phyloP scores from a whole-genome alignment of 768 basidiomycete species.

The Hydnum rufescens region DNA sequence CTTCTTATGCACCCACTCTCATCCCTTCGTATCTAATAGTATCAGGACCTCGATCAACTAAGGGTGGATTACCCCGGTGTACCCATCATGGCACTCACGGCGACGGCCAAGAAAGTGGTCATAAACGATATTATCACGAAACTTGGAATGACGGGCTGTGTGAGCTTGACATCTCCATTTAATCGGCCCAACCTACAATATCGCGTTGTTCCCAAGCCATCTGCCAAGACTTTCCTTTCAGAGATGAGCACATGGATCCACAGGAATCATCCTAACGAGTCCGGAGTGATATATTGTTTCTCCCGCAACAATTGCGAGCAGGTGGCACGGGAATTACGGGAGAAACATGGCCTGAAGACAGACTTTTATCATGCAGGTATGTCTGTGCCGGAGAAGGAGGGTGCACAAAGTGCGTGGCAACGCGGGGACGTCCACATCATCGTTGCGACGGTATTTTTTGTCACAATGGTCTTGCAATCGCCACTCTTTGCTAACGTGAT shows the following conservation, averaged over 20 bases:
- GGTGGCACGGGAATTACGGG: conserved; percentile 45
- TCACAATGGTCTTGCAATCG: background rate
- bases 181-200: conserved; percentile 88
- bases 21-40: conserved; percentile 27
- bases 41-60: conserved; percentile 42
- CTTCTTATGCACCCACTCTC: too few relatives aligned
- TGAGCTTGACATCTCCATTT: conserved; percentile 62
- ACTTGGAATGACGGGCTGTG: conserved; percentile 30
- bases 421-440: conserved; percentile 53
- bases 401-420: conserved; percentile 56
- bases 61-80: conserved; percentile 56
- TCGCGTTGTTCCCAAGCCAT: conserved; percentile 30
- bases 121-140: conserved; percentile 58
- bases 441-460: conserved; percentile 73
- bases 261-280: conserved; percentile 31
- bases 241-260: conserved; percentile 56
- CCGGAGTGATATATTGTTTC: conserved; percentile 74
- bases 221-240: conserved; percentile 24
- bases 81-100: conserved; percentile 93
- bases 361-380: conserved; percentile 78
- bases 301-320: conserved; percentile 60
- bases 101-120: conserved; percentile 69
- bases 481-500: conserved; percentile 4
- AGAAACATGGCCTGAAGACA: conserved; percentile 37
- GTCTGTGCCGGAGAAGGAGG: conserved; percentile 36